A percentile compares a stretch with the other conserved stretches of the same genome.
Evolutionary conservation across 164 flowering plant genomes (phyloP).

Genomic region (Cinnamomum chago): DNA sequence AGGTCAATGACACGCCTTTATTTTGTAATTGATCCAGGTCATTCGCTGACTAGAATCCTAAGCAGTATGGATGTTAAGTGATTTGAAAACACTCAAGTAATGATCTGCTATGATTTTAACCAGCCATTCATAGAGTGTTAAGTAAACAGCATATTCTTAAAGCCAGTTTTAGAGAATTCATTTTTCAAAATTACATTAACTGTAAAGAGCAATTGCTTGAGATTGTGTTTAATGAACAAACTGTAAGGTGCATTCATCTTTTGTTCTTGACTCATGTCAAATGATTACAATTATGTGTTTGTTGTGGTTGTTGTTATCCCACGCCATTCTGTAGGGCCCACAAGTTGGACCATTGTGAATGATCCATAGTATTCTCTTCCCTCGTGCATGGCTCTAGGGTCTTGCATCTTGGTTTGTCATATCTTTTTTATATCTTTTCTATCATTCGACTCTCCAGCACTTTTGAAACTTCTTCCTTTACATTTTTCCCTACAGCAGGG

Average conservation of each 20-base stretch:
- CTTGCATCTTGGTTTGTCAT: not conserved
- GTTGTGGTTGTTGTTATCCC: not conserved
- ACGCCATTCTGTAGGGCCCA: not conserved
- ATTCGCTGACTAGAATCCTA: too few species aligned
- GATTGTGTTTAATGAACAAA: not conserved
- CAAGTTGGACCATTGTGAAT: not conserved
- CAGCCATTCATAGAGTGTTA: too few species aligned
- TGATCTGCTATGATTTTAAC: too few species aligned
- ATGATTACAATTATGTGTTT: not conserved
- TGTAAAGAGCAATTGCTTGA: not conserved
- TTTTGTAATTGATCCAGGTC: too few species aligned
- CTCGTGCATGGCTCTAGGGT: too few species aligned
- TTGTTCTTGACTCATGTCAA: not conserved
- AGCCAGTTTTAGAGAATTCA: not conserved
- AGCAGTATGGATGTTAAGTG: too few species aligned
- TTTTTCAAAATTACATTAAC: not conserved
- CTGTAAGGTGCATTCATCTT: not conserved
- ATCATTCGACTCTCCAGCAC: not conserved
- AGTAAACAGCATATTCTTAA: too few species aligned
- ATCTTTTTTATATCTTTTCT: not conserved
- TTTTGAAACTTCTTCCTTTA: not conserved
- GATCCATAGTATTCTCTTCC: too few species aligned
- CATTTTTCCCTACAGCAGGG: slow-evolving; percentile 38
- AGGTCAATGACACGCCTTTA: too few species aligned
- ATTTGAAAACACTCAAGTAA: too few species aligned